Evolutionary conservation across 2,329 filamentous ascomycete species (phyloP), one percentile per base, ranked within the genome.

Genomic region (Clonostachys chloroleuca): DNA sequence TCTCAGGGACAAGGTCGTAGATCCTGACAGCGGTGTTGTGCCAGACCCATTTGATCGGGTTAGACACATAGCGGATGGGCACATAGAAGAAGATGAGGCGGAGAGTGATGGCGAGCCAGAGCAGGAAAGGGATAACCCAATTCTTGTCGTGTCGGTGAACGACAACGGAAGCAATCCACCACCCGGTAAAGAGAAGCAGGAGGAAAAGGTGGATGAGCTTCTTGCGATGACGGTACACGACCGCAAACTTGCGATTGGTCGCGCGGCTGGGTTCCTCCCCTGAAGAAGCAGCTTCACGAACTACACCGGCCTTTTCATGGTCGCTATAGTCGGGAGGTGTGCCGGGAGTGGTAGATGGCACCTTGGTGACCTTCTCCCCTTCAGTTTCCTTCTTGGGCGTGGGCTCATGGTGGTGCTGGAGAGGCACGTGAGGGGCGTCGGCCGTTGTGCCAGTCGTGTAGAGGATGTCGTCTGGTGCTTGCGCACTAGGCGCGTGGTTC

Each of bases 111-210:
- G 73, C 77, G 42, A 95, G 79, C 74, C 86, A 95, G 42, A 96
- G 62, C 44, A 95, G 74, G 67, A 95, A 94, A 0, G 91, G 90
- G 44, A 92, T 80, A 48, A 95, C 67, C 90, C 90, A 95, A 59
- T 89, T 89, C 66, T 74, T 75, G 59, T 90, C 82, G 49, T 85
- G 56, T 49, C 81, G 81, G 63, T 92, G 89, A 46, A 89, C 72
- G 49, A 91, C 73, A 43, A 92, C 70, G 47, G 84, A 81, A 7
- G 86, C 83, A 53, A 92, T 85, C 86, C 86, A 92, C 87, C 87
- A 91, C 58, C 72, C 74, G 4, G 73, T 75, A 51, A 73, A 71
- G 47, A 75, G 54, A 44, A 56, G 54, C 45, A 69, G 70, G 57
- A 76, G 54, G 59, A 73, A 55, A 54, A 73, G 51, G 61, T 81